Evolutionary conservation across 306 rosid genomes (phyloP).

Genomic region (Vachellia collinsii): DNA sequence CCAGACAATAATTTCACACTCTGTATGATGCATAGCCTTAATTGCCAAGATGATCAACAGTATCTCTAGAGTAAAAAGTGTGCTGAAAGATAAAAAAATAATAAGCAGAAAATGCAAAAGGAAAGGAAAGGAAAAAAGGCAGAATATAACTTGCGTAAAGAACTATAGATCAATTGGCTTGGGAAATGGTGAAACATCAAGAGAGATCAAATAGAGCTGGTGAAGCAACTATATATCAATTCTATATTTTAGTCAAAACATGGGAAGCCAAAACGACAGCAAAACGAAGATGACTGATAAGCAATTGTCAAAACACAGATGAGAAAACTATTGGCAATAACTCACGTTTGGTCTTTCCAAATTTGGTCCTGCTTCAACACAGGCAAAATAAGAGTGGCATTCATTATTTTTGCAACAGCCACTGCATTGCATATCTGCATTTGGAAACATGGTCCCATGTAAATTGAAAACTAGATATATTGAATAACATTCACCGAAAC

Average conservation of each 20-base stretch:
- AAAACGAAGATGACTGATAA: background rate
- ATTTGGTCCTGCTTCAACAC: conserved; percentile 98
- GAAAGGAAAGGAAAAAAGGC: background rate
- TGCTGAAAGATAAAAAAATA: background rate
- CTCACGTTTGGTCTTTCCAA: conserved; percentile 99
- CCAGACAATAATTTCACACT: conserved; percentile 5
- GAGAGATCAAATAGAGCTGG: background rate
- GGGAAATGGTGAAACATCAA: background rate
- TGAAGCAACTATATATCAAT: background rate
- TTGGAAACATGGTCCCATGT: conserved; percentile 29
- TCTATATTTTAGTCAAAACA: background rate
- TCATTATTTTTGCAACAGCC: conserved; percentile 97
- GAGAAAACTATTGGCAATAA: conserved; percentile 35
- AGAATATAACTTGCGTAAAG: background rate
- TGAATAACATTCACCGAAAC: background rate
- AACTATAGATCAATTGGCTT: background rate
- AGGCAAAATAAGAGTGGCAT: conserved; percentile 95
- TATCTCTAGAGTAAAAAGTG: background rate
- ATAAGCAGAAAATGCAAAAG: background rate
- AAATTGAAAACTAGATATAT: conserved; percentile 30
- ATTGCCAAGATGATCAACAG: background rate
- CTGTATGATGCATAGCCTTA: background rate
- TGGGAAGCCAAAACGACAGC: conserved; percentile 1
- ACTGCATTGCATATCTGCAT: conserved; percentile 99
- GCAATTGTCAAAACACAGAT: conserved; percentile 16